phyloP scores from a whole-genome alignment of 2,329 filamentous ascomycete species.

The Periconia digitata region DNA sequence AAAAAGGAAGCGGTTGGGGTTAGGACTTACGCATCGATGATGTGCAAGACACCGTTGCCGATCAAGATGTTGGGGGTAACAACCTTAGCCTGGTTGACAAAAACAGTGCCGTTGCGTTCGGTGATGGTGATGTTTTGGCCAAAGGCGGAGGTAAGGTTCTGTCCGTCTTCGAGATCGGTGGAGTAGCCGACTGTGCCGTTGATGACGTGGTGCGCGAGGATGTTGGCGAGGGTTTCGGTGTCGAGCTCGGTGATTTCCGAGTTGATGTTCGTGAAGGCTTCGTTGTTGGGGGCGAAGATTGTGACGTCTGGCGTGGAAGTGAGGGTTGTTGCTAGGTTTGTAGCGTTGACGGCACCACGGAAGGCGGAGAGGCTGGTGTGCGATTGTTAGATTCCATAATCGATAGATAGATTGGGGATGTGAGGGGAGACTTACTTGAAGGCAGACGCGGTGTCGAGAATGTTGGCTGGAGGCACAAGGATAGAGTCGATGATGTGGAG shows the following conservation, averaged over 20 bases:
- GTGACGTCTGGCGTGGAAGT: conserved; percentile 55
- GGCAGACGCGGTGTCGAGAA: conserved; percentile 33
- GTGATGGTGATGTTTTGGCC: conserved; percentile 46
- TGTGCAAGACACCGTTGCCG: conserved; percentile 52
- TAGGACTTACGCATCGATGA: conserved; percentile 50
- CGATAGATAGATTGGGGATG: neutral
- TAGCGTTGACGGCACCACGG: conserved; percentile 43
- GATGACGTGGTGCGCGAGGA: conserved; percentile 68
- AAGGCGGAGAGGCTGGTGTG: conserved; percentile 38
- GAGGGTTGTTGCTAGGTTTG: conserved; percentile 46
- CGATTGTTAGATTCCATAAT: neutral
- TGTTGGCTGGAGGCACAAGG: conserved; percentile 42
- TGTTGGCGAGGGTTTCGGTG: conserved; percentile 49
- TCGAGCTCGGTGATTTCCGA: conserved; percentile 54
- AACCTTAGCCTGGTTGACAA: conserved; percentile 49
- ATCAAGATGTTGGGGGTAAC: conserved; percentile 46
- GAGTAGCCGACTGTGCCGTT: conserved; percentile 58
- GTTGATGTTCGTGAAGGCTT: conserved; percentile 61
- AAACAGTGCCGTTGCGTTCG: conserved; percentile 37
- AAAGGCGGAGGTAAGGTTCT: conserved; percentile 37
- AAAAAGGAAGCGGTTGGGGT: neutral
- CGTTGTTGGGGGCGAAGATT: conserved; percentile 65
- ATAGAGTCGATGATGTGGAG: conserved; percentile 51
- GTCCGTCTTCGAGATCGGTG: conserved; percentile 46
- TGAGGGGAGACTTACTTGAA: conserved; percentile 16